These are phyloP conservation scores for Colletotrichum chrysophilum DNA, from an alignment of 2,329 filamentous ascomycete genomes.

Conservation along the genomic window DNA sequence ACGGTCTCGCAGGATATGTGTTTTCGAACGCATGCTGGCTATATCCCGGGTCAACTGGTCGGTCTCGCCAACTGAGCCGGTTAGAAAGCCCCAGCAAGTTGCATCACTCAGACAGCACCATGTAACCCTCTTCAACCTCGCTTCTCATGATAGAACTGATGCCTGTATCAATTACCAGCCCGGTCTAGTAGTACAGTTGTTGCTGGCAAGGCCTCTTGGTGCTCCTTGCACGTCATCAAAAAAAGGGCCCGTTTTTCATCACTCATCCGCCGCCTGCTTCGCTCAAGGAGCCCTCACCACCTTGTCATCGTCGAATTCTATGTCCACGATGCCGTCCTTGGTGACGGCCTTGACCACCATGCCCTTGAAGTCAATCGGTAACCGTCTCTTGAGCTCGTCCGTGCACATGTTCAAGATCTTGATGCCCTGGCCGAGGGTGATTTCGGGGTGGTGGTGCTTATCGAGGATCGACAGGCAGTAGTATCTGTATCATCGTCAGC, in stretches of 20 bases:
- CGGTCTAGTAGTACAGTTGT: conserved; percentile 24
- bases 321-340: conserved; percentile 87
- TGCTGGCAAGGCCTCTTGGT: conserved; percentile 5
- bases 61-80: not conserved
- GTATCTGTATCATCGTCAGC: conserved; percentile 65
- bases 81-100: not conserved
- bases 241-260: not conserved
- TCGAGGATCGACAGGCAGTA: conserved; percentile 98
- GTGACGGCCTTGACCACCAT: conserved; percentile 94
- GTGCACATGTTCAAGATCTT: conserved; percentile 95
- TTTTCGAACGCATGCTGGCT: not conserved
- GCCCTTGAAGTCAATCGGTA: conserved; percentile 99
- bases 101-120: not conserved
- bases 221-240: conserved; percentile 1
- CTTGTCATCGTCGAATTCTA: conserved; percentile 85
- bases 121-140: not conserved
- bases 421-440: conserved; percentile 85
- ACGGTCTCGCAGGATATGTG: not conserved
- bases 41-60: not conserved
- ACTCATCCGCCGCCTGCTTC: conserved; percentile 11
- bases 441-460: conserved; percentile 98
- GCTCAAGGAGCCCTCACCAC: conserved; percentile 66
- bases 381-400: conserved; percentile 93
- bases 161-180: conserved; percentile 23
- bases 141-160: conserved; percentile 13